Conservation (phyloP, 768 basidiomycete genomes). For the Filobasidium floriforme region DNA sequence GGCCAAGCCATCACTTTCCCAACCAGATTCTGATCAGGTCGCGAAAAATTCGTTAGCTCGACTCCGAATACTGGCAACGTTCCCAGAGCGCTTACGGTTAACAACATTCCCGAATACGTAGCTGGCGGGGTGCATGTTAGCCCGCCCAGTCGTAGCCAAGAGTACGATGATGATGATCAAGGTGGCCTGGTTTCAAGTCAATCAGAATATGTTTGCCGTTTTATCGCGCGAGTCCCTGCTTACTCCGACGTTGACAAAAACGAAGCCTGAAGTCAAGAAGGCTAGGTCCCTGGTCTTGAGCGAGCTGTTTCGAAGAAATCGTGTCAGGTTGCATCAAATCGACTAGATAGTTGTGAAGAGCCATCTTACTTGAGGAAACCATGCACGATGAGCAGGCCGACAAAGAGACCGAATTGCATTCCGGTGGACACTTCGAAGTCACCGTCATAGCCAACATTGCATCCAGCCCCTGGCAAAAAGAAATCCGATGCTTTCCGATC, state of each 20-base stretch:
- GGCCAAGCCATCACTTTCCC: constrained; percentile 66
- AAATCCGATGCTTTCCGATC: neutral
- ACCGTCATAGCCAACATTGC: constrained; percentile 49
- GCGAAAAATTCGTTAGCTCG: neutral
- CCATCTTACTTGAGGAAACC: constrained; percentile 56
- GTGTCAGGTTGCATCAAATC: neutral
- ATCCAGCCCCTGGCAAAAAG: constrained; percentile 16
- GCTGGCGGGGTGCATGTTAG: constrained; percentile 67
- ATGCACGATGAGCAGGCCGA: constrained; percentile 66
- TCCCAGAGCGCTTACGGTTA: constrained; percentile 47
- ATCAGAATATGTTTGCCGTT: neutral
- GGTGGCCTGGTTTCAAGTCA: constrained; percentile 49
- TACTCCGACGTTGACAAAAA: constrained; percentile 76
- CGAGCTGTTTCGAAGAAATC: constrained; percentile 21
- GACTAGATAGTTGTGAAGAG: neutral
- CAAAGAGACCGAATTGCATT: constrained; percentile 70
- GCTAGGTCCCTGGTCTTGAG: constrained; percentile 66
- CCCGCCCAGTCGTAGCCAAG: constrained; percentile 55
- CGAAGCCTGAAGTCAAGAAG: constrained; percentile 56
- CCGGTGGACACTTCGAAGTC: constrained; percentile 59
- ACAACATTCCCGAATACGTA: constrained; percentile 72
- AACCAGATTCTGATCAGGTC: constrained; percentile 55
- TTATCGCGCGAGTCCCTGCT: neutral
- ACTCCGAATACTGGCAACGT: neutral
- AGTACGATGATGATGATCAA: constrained; percentile 77